phyloP scores from a whole-genome alignment of 1,284 basidiomycete genomes.

The Irpex sp. region DNA sequence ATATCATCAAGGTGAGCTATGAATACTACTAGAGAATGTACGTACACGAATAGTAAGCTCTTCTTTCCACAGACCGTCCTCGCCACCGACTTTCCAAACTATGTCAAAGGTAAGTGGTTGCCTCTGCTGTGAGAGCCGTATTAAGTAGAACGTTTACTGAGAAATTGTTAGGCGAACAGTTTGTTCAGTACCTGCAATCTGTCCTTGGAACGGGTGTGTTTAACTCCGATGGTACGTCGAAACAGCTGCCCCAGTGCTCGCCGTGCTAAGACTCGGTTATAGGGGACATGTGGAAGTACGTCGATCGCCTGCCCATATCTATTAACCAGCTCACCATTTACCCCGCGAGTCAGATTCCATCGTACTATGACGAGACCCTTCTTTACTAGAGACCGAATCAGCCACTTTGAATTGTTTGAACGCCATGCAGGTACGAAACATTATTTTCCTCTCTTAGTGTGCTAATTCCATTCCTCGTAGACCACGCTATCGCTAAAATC shows the following conservation, averaged over 20 bases:
- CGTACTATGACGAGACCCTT: slow-evolving; percentile 39
- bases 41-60: background rate
- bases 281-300: slow-evolving; percentile 40
- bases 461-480: slow-evolving; percentile 9
- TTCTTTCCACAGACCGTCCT: slow-evolving; percentile 24
- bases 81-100: slow-evolving; percentile 29
- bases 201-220: slow-evolving; percentile 56
- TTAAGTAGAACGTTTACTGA: background rate
- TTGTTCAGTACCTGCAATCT: slow-evolving; percentile 34
- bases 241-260: background rate
- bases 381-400: slow-evolving; percentile 30
- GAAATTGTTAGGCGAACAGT: slow-evolving; percentile 29
- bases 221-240: slow-evolving; percentile 32
- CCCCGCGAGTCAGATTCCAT: slow-evolving; percentile 29
- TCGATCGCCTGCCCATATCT: background rate
- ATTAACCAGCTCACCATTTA: background rate
- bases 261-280: background rate
- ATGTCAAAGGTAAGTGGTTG: slow-evolving; percentile 26
- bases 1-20: slow-evolving; percentile 27
- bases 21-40: background rate
- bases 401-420: slow-evolving; percentile 31
- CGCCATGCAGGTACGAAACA: slow-evolving; percentile 23
- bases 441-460: background rate
- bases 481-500: slow-evolving; percentile 27
- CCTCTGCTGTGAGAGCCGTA: too few relatives aligned